phyloP scores from a whole-genome alignment of 208 protist species.

The Trypanosoma boissoni region DNA sequence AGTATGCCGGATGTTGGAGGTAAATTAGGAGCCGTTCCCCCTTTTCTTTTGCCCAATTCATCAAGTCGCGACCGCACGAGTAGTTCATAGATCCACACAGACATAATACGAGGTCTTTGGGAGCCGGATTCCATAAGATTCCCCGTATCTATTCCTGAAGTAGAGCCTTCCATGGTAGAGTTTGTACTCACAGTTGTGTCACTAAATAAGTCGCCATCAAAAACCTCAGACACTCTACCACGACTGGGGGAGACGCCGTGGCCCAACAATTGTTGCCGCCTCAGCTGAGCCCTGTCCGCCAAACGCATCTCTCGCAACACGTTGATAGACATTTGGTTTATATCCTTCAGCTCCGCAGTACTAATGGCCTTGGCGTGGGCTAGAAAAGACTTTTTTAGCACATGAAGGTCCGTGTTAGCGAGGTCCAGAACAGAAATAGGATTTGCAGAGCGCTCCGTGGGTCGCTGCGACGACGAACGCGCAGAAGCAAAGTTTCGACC shows the following conservation, averaged over 20 bases:
- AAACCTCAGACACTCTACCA: neutral
- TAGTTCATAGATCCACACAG: constrained; percentile 25
- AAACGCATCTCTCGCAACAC: constrained; percentile 14
- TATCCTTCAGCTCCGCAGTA: constrained; percentile 33
- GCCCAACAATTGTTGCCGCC: neutral
- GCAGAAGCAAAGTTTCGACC: neutral
- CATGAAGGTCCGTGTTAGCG: constrained; percentile 52
- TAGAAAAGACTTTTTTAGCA: constrained; percentile 46
- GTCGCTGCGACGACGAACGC: neutral
- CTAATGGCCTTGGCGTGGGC: constrained; percentile 42
- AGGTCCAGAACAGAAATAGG: constrained; percentile 50
- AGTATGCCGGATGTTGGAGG: neutral
- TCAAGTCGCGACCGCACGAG: constrained; percentile 3
- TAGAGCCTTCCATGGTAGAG: neutral
- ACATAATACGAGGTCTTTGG: constrained; percentile 8
- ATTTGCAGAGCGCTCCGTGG: constrained; percentile 5
- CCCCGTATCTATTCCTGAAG: neutral
- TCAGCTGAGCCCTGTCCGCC: neutral
- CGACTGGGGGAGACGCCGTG: neutral
- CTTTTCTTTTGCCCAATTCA: neutral
- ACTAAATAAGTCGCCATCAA: neutral
- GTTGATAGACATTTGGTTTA: constrained; percentile 20
- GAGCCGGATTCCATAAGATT: neutral
- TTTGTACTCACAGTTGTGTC: constrained; percentile 1
- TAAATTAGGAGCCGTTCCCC: neutral